A percentile compares a stretch with the other conserved stretches of the same genome.
Conservation (phyloP, 2,329 filamentous ascomycete genomes). For the Nigrospora osmanthi region DNA sequence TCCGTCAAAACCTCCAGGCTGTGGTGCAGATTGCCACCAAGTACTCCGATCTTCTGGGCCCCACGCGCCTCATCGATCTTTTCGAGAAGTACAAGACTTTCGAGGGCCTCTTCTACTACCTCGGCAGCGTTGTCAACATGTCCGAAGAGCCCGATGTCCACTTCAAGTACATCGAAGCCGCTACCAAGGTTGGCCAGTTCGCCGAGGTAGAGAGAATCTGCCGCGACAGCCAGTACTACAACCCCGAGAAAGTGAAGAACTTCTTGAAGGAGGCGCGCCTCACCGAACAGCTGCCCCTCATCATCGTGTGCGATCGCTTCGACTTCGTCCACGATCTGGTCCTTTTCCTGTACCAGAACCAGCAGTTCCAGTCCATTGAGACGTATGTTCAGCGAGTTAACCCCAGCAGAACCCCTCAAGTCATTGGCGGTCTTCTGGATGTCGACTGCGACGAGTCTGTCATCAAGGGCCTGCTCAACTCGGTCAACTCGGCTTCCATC, state of each 20-base stretch:
- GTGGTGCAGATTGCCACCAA: conserved; percentile 96
- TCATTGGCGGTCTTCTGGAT: conserved; percentile 87
- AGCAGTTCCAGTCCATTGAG: conserved; percentile 98
- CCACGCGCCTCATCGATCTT: conserved; percentile 82
- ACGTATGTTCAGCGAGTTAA: conserved; percentile 97
- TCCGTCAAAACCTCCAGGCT: conserved; percentile 90
- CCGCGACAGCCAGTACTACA: conserved; percentile 83
- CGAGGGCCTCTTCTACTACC: conserved; percentile 96
- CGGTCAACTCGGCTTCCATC: conserved; percentile 76
- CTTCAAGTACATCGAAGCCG: conserved; percentile 99
- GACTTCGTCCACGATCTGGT: conserved; percentile 97
- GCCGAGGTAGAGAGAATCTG: conserved; percentile 97
- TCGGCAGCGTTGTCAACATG: conserved; percentile 95
- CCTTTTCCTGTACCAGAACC: conserved; percentile 95
- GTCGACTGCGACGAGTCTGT: conserved; percentile 96
- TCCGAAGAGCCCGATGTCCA: conserved; percentile 92
- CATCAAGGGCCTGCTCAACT: conserved; percentile 84
- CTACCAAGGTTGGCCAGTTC: conserved; percentile 86
- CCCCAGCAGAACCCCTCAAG: conserved; percentile 80
- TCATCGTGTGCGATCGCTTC: conserved; percentile 98
- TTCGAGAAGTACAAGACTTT: conserved; percentile 97
- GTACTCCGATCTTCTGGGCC: conserved; percentile 88
- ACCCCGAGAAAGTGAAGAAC: conserved; percentile 96
- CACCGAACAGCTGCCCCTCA: conserved; percentile 86
- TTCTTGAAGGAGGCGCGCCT: conserved; percentile 96